phyloP scores from a whole-genome alignment of 2,329 filamentous ascomycete genomes.

The Colletotrichum eleusines region DNA sequence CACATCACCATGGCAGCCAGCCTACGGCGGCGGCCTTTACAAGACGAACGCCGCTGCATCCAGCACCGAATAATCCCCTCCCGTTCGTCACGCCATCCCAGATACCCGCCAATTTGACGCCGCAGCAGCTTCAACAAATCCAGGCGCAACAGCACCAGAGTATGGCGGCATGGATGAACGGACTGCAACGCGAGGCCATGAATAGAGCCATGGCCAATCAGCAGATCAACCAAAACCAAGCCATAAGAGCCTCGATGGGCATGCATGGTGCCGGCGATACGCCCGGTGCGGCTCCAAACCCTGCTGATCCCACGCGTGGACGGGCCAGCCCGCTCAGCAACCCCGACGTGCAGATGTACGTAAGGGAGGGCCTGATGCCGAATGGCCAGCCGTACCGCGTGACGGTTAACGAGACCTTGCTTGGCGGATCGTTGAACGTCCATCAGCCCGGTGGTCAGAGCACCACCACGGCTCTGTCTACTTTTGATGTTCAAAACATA shows the following conservation, averaged over 20 bases:
- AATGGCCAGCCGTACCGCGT: slow-evolving; percentile 43
- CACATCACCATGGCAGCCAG: slow-evolving; percentile 47
- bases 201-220: slow-evolving; percentile 57
- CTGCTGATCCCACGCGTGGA: slow-evolving; percentile 44
- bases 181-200: slow-evolving; percentile 61
- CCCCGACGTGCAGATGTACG: slow-evolving; percentile 38
- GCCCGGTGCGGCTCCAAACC: slow-evolving; percentile 44
- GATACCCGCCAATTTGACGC: slow-evolving; percentile 44
- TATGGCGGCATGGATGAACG: slow-evolving; percentile 60
- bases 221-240: slow-evolving; percentile 59
- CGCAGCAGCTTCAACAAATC: slow-evolving; percentile 42
- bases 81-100: slow-evolving; percentile 49
- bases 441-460: slow-evolving; percentile 30
- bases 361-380: slow-evolving; percentile 39
- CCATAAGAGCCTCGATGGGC: slow-evolving; percentile 55
- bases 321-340: slow-evolving; percentile 49
- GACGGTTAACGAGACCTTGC: slow-evolving; percentile 42
- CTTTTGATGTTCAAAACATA: slow-evolving; percentile 60
- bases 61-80: slow-evolving; percentile 46
- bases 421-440: slow-evolving; percentile 24
- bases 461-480: slow-evolving; percentile 48
- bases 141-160: slow-evolving; percentile 54
- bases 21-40: slow-evolving; percentile 46
- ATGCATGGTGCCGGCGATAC: slow-evolving; percentile 56
- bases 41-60: slow-evolving; percentile 48